phyloP scores from a whole-genome alignment of 2,329 filamentous ascomycete genomes.

The Parastagonospora nodorum region DNA sequence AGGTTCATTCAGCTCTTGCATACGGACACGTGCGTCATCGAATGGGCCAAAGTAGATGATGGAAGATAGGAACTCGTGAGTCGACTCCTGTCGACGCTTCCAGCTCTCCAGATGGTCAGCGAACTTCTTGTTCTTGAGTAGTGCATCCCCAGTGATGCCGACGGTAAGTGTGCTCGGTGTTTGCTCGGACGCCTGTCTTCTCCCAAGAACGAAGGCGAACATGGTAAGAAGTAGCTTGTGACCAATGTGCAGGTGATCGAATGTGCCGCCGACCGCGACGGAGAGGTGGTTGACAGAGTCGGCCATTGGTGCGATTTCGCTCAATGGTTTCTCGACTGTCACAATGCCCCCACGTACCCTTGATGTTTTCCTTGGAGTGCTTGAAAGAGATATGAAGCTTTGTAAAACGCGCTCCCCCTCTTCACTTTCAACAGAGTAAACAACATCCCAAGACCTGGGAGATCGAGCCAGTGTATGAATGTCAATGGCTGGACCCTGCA shows the following conservation, averaged over 20 bases:
- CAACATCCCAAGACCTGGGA: constrained; percentile 64
- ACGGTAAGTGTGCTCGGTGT: constrained; percentile 67
- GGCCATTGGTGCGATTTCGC: constrained; percentile 5
- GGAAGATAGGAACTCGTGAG: constrained; percentile 71
- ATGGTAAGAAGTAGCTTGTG: constrained; percentile 97
- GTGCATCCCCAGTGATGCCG: constrained; percentile 85
- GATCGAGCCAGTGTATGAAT: constrained; percentile 54
- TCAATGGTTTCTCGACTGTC: constrained; percentile 17
- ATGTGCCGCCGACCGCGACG: constrained; percentile 88
- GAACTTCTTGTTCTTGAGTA: constrained; percentile 88
- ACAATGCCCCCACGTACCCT: constrained; percentile 45
- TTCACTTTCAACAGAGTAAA: constrained; percentile 71
- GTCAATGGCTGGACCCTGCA: constrained; percentile 57
- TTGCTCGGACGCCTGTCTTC: constrained; percentile 18
- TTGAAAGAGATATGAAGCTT: constrained; percentile 47
- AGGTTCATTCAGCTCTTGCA: constrained; percentile 52
- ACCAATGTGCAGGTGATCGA: constrained; percentile 92
- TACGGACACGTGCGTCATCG: constrained; percentile 48
- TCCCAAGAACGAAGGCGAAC: constrained; percentile 71
- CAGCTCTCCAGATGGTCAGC: constrained; percentile 81
- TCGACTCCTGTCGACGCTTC: constrained; percentile 71
- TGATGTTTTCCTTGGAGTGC: constrained; percentile 32
- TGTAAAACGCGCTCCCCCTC: constrained; percentile 64
- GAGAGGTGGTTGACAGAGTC: constrained; percentile 58
- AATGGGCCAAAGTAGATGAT: constrained; percentile 64